Base-by-base conservation (phyloP, 192 early-diverging fungal species). In the Coemansia sp. region DNA sequence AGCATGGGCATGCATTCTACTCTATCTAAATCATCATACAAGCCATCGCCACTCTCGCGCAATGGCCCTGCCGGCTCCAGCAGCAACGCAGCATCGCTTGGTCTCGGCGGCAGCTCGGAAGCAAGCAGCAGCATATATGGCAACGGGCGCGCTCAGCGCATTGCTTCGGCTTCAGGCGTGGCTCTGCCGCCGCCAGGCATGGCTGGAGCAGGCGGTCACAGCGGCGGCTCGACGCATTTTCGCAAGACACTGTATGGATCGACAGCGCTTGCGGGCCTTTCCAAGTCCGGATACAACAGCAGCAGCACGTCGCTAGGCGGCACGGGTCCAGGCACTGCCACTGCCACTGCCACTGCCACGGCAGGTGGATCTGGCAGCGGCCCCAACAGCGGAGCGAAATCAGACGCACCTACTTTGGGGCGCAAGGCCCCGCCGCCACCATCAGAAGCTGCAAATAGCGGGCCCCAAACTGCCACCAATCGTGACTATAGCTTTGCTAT, bases 401-500 rank as follows among this genome's bases (percentile, higher is more conserved):
- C 34, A 18, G 56, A 58, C 28, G 43, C 42, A 1, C 52, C 18
- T 0, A 41, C 64, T 1, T 16, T 30, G n/a, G 58, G 51, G 15
- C 67, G 67, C 63, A 77, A 77, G 53, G 63, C 62, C 16, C 67
- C 67, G 46, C 32, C 32, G 10, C 32, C 32, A 34, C 67, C 67
- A 3, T 56, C 67, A 42, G 56, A 53, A 12, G 38, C 31, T n/a
- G 47, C 49, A 3, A 30, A 31, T n/a, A 40, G 36, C 45, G 55
- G 53, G 3, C 40, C 53, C 20, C 53, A 54, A 31, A 17, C 40
- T 56, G 38, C 17, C 28, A 42, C 16, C 47, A 62, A 59, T 40
- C 74, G 74, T 56, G 74, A 77, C 56, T 77, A 70, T 44, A 70
- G 74, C 60, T 77, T 70, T 77, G 74, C 64, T 12, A 65, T 76